Evolutionary conservation across 306 rosid genomes (phyloP).

Genomic region (Cicer cuneatum): DNA sequence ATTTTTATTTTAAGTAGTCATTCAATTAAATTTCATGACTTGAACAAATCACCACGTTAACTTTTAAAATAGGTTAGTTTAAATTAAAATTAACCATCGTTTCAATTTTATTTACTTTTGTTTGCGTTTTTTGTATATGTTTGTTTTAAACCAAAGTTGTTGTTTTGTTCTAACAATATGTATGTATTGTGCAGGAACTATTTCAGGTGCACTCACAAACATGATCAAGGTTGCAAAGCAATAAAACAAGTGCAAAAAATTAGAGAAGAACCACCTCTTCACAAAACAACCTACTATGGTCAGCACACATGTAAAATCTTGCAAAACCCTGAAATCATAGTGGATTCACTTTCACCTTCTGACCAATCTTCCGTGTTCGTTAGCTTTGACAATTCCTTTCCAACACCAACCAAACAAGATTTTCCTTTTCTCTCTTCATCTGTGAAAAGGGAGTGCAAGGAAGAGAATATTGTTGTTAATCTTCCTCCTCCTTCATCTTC

Average conservation of each 20-base stretch:
- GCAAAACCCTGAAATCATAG: constrained; percentile 50
- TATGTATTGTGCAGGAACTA: constrained; percentile 56
- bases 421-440: constrained; percentile 37
- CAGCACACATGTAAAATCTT: constrained; percentile 61
- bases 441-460: constrained; percentile 39
- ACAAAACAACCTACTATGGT: constrained; percentile 60
- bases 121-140: too few species aligned
- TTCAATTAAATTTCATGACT: not conserved
- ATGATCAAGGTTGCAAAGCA: constrained; percentile 71
- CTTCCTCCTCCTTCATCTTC: constrained; percentile 41
- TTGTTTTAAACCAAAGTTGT: too few species aligned
- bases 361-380: constrained; percentile 44
- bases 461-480: not conserved
- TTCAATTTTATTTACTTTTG: too few species aligned
- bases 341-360: constrained; percentile 46
- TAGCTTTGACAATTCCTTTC: constrained; percentile 53
- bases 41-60: not conserved
- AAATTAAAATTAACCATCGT: not conserved
- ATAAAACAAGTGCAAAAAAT: constrained; percentile 75
- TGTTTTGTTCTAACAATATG: not conserved
- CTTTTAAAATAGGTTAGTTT: not conserved
- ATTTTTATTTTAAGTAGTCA: too few species aligned
- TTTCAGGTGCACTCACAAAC: constrained; percentile 78
- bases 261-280: constrained; percentile 57
- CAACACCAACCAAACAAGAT: constrained; percentile 22